Evolutionary conservation across 768 basidiomycete genomes (phyloP).

Genomic region (Lactarius hengduanensis): DNA sequence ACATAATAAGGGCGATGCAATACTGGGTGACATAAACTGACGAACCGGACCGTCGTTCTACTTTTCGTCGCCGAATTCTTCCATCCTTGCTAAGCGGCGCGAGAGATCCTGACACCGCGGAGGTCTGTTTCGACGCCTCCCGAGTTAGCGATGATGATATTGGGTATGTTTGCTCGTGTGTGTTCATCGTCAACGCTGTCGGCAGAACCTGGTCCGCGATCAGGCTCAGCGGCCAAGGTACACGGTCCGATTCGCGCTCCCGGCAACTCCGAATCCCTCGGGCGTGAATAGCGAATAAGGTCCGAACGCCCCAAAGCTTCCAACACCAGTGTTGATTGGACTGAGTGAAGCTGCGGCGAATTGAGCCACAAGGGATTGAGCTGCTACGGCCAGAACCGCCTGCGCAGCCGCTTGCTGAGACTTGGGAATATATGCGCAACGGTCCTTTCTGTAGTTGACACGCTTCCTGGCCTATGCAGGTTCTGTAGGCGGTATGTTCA

Average conservation of each 20-base stretch:
- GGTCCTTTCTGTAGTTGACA: conserved; percentile 98
- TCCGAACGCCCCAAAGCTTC: conserved; percentile 39
- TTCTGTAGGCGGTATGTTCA: conserved; percentile 88
- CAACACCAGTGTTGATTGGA: conserved; percentile 34
- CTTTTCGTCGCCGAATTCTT: too few relatives aligned
- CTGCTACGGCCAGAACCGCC: conserved; percentile 80
- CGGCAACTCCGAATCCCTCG: conserved; percentile 40
- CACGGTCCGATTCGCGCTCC: conserved; percentile 79
- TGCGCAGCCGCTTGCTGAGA: conserved; percentile 88
- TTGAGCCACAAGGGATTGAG: conserved; percentile 61
- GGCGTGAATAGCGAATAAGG: conserved; percentile 55
- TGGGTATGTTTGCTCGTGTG: conserved; percentile 59
- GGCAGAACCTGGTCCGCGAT: conserved; percentile 46
- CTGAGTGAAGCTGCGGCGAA: conserved; percentile 43
- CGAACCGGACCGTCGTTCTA: too few relatives aligned
- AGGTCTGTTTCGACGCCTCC: conserved; percentile 38
- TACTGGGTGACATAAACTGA: too few relatives aligned
- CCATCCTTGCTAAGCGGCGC: background rate
- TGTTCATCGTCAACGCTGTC: conserved; percentile 56
- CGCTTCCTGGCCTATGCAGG: conserved; percentile 93
- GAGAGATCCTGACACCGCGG: background rate
- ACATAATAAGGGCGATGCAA: too few relatives aligned
- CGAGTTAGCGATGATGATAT: conserved; percentile 63
- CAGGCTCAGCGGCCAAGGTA: conserved; percentile 70
- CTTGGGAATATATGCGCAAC: conserved; percentile 96